These are phyloP conservation scores for Amphibolis antarctica DNA, from an alignment of 106 monocot species.

Conservation along the genomic window DNA sequence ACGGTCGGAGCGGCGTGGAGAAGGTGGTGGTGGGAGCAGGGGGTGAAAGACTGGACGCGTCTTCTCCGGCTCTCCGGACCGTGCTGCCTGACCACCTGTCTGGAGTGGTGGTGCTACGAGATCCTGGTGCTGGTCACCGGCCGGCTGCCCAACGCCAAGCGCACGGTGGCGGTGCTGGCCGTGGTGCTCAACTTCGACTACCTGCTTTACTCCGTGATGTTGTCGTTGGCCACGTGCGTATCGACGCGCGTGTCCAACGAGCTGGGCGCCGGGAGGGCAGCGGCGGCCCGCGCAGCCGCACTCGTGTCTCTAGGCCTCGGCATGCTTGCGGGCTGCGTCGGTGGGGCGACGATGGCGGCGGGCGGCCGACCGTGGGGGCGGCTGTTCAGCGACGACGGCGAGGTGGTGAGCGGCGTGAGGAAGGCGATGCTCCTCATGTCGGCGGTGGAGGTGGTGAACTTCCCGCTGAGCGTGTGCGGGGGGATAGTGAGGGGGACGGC, in stretches of 20 bases:
- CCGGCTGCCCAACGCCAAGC: constrained; percentile 33
- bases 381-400: constrained; percentile 40
- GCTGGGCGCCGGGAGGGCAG: constrained; percentile 36
- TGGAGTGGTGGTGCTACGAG: constrained; percentile 91
- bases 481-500: constrained; percentile 62
- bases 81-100: constrained; percentile 48
- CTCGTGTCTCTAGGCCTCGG: constrained; percentile 23
- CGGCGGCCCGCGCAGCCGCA: constrained; percentile 15
- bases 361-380: constrained; percentile 31
- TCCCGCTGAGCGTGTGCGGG: constrained; percentile 48
- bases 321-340: constrained; percentile 16
- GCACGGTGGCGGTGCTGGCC: constrained; percentile 36
- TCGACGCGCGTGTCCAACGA: constrained; percentile 62
- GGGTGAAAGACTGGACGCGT: constrained; percentile 18
- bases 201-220: constrained; percentile 58
- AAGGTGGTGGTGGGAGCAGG: constrained; percentile 23
- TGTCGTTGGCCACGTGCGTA: constrained; percentile 49
- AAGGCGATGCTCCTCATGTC: constrained; percentile 57
- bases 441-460: constrained; percentile 52
- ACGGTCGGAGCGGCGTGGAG: constrained; percentile 9
- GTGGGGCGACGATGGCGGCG: constrained; percentile 24
- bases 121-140: constrained; percentile 57
- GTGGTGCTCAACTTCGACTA: constrained; percentile 83
- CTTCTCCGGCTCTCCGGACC: constrained; percentile 27
- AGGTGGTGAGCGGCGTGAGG: constrained; percentile 24